phyloP scores from a whole-genome alignment of 495 filamentous ascomycete genomes.

The Neurospora africana region DNA sequence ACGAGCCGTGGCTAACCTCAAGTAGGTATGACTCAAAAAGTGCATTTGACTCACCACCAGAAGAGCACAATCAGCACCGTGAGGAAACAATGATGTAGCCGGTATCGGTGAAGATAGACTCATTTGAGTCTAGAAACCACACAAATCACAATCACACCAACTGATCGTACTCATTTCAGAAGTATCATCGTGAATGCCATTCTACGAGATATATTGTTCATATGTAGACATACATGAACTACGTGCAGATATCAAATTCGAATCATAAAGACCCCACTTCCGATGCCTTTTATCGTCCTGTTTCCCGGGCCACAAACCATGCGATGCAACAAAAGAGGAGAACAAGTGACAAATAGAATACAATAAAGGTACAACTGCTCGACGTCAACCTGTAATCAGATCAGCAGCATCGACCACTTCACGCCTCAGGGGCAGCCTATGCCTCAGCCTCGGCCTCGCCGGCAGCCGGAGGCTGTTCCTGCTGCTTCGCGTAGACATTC shows the following conservation, averaged over 20 bases:
- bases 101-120: neutral
- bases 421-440: neutral
- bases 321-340: neutral
- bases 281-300: neutral
- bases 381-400: neutral
- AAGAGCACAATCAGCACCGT: neutral
- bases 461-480: neutral
- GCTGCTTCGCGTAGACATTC: constrained; percentile 21
- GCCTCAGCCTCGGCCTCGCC: neutral
- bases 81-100: neutral
- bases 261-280: neutral
- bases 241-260: neutral
- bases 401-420: neutral
- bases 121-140: too few species aligned
- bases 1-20: neutral
- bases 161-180: neutral
- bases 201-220: neutral
- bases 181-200: neutral
- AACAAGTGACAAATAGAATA: neutral
- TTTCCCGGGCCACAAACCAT: neutral
- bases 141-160: neutral
- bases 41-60: neutral
- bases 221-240: neutral
- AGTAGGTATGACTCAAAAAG: neutral
- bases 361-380: neutral